These are phyloP conservation scores for Stentor roeselii DNA, from an alignment of 73 alveolate genomes.

Conservation along the genomic window DNA sequence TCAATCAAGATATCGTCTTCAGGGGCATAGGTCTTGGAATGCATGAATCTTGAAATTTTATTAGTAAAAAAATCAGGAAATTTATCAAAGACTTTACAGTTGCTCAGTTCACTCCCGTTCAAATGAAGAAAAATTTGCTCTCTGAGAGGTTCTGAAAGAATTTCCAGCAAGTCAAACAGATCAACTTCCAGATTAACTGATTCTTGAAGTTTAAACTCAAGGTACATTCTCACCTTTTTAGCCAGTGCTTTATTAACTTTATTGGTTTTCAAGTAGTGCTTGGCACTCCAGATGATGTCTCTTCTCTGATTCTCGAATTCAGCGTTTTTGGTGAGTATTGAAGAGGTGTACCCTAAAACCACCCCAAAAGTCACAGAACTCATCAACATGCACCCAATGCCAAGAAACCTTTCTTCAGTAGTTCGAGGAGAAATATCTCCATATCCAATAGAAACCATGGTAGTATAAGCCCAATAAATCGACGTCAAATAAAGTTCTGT, in stretches of 20 bases:
- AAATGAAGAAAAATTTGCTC: not conserved
- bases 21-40: not conserved
- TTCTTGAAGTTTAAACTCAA: not conserved
- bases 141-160: not conserved
- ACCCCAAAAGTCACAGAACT: not conserved
- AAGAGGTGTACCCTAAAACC: not conserved
- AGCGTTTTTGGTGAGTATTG: not conserved
- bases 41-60: not conserved
- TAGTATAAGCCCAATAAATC: not conserved
- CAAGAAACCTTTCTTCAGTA: not conserved
- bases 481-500: not conserved
- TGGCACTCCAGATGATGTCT: not conserved
- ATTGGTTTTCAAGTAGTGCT: not conserved
- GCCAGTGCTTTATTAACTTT: not conserved
- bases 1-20: not conserved
- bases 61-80: not conserved
- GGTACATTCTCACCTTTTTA: not conserved
- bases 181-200: not conserved
- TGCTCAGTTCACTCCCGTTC: not conserved
- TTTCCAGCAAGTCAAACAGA: not conserved
- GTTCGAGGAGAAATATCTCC: not conserved
- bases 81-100: not conserved
- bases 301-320: not conserved
- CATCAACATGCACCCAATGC: not conserved
- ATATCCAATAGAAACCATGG: conserved; percentile 8